Base-by-base conservation (phyloP, 2,329 filamentous ascomycete genomes). In the Sphaerostilbella broomeana region DNA sequence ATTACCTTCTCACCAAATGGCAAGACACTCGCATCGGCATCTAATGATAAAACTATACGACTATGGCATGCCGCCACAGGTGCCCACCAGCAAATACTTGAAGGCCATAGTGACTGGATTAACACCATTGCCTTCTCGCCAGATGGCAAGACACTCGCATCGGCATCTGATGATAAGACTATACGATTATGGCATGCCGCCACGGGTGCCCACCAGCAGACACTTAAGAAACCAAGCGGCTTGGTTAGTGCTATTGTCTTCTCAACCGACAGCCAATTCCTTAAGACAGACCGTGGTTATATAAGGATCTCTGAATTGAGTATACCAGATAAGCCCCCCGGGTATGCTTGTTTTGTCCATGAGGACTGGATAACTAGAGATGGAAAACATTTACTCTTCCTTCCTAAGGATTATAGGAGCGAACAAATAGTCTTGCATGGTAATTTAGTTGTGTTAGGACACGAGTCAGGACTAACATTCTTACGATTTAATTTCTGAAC, bases 131-230 rank as follows among this genome's bases (percentile, higher is more conserved):
- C 26, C 4, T 10, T 17, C 10, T 29, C 24, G n/a, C 16, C 11
- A 31, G 17, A 35, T 20, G 15, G 31, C 15, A 18, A 13, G 5
- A 33, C 21, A 11, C 11, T 41, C 6, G 16, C 26, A 15, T 41
- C 32, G 12, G 18, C 9, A 5, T 30, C 35, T 10, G 3, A 5
- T 3, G 31, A 35, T 12, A 21, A 6, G 1, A 35, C 25, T 12
- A 7, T 41, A 5, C 22, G 16, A 10, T 29, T 41, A 5, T 41
- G 38, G 38, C 18, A 41, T 40, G 4, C 17, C n/a, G n/a, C n/a
- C n/a, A n/a, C n/a, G n/a, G n/a, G n/a, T n/a, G 4, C 7, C 7
- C 22, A 19, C 6, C 13, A 15, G 3, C 18, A 15, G 12, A 29
- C 5, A 5, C 30, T 39, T 5, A 11, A 24, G 19, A 21, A 21